A percentile compares a stretch with the other conserved stretches of the same genome.
These are phyloP conservation scores for Ogataea paradorogensis DNA, from an alignment of 805 yeast genomes.

Conservation along the genomic window DNA sequence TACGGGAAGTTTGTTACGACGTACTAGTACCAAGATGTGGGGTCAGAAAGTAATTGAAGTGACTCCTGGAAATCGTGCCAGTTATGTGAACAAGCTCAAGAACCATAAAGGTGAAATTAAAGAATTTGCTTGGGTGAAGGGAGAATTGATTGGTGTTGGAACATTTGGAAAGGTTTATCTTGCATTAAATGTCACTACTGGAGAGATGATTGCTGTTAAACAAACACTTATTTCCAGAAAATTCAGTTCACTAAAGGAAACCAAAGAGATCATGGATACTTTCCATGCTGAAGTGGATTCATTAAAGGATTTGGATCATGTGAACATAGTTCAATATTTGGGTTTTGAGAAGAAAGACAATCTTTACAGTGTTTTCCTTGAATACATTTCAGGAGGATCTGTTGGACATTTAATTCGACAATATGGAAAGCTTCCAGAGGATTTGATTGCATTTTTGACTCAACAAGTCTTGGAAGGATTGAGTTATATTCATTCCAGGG, in stretches of 20 bases:
- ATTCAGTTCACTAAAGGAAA: conserved; percentile 41
- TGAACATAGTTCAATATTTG: conserved; percentile 90
- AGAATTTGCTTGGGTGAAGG: conserved; percentile 97
- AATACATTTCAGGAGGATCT: conserved; percentile 97
- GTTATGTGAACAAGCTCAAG: conserved; percentile 61
- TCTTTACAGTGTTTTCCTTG: conserved; percentile 83
- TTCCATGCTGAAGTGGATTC: conserved; percentile 88
- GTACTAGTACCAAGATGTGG: conserved; percentile 95
- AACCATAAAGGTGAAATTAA: conserved; percentile 66
- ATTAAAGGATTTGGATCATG: conserved; percentile 88
- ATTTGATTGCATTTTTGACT: conserved; percentile 66
- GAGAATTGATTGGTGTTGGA: conserved; percentile 94
- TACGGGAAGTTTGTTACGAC: conserved; percentile 44
- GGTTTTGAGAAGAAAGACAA: conserved; percentile 81
- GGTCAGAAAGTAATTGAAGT: conserved; percentile 92
- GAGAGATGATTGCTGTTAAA: conserved; percentile 98
- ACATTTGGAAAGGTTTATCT: conserved; percentile 93
- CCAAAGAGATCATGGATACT: conserved; percentile 70
- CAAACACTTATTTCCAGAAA: conserved; percentile 71
- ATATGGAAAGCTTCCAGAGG: conserved; percentile 83
- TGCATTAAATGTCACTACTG: conserved; percentile 92
- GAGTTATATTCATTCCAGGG: conserved; percentile 81
- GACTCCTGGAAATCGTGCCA: conserved; percentile 63
- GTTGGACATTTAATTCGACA: conserved; percentile 80
- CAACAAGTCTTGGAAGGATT: conserved; percentile 80